These are phyloP conservation scores for Lachnellula suecica DNA, from an alignment of 2,329 filamentous ascomycete species.

Conservation along the genomic window DNA sequence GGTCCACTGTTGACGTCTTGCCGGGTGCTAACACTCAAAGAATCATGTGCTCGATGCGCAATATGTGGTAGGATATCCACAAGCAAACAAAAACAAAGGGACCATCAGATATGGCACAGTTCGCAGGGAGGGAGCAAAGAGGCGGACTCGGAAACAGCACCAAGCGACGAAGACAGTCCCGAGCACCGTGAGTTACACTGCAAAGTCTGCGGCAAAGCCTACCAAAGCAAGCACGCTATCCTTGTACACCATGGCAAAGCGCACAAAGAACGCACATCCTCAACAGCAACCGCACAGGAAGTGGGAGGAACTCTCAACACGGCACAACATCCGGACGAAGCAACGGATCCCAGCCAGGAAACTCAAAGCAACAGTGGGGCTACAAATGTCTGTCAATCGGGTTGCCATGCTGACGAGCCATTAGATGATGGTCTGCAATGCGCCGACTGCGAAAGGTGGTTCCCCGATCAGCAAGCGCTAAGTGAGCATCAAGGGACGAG, in stretches of 20 bases:
- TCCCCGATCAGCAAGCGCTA: neutral
- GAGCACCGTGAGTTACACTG: too few species aligned
- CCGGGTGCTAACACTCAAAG: neutral
- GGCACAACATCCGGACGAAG: too few species aligned
- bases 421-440: neutral
- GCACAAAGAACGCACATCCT: neutral
- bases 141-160: too few species aligned
- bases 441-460: neutral
- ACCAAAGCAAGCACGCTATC: neutral
- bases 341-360: neutral
- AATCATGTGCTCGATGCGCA: neutral
- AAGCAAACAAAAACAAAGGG: too few species aligned
- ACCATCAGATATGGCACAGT: too few species aligned
- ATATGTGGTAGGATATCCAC: neutral
- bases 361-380: neutral
- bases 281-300: neutral
- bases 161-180: too few species aligned
- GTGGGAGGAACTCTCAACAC: neutral
- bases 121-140: too few species aligned
- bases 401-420: neutral
- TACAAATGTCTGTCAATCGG: neutral
- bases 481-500: neutral
- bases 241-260: neutral
- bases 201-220: too few species aligned
- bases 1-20: neutral